phyloP scores from a whole-genome alignment of 805 yeast genomes.

The Metschnikowia noctiluminum region DNA sequence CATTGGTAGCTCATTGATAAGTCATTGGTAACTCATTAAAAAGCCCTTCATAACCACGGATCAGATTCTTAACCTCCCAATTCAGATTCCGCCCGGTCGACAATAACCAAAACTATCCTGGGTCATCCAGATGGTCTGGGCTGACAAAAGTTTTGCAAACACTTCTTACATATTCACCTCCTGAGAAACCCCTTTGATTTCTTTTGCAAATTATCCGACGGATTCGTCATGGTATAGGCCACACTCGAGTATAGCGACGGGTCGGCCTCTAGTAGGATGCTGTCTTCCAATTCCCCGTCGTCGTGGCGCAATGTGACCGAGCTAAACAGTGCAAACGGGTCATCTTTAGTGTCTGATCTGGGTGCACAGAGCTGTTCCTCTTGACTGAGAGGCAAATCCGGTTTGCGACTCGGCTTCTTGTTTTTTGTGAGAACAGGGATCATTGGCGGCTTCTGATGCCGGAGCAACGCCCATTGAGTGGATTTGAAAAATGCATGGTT shows the following conservation, averaged over 20 bases:
- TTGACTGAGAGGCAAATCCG: slow-evolving; percentile 33
- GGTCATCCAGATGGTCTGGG: too few relatives aligned
- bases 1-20: too few relatives aligned
- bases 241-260: slow-evolving; percentile 47
- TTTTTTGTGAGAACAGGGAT: slow-evolving; percentile 67
- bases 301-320: slow-evolving; percentile 83
- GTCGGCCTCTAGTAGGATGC: slow-evolving; percentile 45
- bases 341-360: slow-evolving; percentile 36
- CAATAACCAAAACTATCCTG: too few relatives aligned
- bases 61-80: too few relatives aligned
- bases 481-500: slow-evolving; percentile 87
- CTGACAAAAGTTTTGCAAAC: too few relatives aligned
- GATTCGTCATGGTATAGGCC: slow-evolving; percentile 49
- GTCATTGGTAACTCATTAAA: too few relatives aligned
- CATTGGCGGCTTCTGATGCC: slow-evolving; percentile 94
- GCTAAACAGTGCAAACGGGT: slow-evolving; percentile 82
- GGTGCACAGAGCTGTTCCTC: slow-evolving; percentile 9
- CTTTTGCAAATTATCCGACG: slow-evolving; percentile 16
- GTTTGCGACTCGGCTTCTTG: slow-evolving; percentile 16
- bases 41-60: too few relatives aligned
- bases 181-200: slow-evolving; percentile 33
- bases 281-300: slow-evolving; percentile 42
- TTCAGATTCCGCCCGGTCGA: too few relatives aligned
- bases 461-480: slow-evolving; percentile 90
- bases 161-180: slow-evolving; percentile 13